Evolutionary conservation across 106 monocot species (phyloP).

Genomic region (Alisma plantagoaquatica): DNA sequence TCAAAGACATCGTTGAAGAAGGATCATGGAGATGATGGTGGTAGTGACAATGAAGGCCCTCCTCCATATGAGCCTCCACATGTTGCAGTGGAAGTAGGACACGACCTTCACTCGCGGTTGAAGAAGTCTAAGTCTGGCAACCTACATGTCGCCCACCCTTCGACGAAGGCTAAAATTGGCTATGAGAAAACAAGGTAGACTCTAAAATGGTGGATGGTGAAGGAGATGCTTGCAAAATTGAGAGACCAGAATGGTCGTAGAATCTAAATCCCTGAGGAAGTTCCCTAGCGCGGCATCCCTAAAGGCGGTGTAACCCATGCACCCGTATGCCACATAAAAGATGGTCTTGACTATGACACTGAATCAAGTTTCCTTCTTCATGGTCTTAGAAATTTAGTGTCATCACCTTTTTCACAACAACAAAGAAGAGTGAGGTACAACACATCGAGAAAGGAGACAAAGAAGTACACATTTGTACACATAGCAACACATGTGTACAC

Average conservation of each 20-base stretch:
- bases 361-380: slow-evolving; percentile 58
- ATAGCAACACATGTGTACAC: no score
- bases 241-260: slow-evolving; percentile 98
- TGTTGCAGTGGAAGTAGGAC: slow-evolving; percentile 25
- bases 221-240: slow-evolving; percentile 84
- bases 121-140: slow-evolving; percentile 61
- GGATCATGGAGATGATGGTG: slow-evolving; percentile 75
- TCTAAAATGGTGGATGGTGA: slow-evolving; percentile 82
- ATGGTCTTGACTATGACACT: slow-evolving; percentile 56
- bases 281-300: slow-evolving; percentile 72
- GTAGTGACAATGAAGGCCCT: slow-evolving; percentile 55
- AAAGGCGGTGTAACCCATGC: slow-evolving; percentile 90
- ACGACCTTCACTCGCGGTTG: not conserved
- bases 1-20: slow-evolving; percentile 98
- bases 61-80: slow-evolving; percentile 73
- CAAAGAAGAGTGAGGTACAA: no score
- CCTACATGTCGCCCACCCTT: slow-evolving; percentile 27
- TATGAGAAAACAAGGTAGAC: slow-evolving; percentile 97
- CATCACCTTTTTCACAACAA: no score
- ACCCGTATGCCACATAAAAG: slow-evolving; percentile 81
- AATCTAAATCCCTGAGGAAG: slow-evolving; percentile 91
- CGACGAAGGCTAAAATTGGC: slow-evolving; percentile 89
- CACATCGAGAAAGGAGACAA: no score
- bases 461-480: no score
- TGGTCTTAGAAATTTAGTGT: no score